phyloP scores from a whole-genome alignment of 129 eudicot genomes.

The Flaveria bidentis region DNA sequence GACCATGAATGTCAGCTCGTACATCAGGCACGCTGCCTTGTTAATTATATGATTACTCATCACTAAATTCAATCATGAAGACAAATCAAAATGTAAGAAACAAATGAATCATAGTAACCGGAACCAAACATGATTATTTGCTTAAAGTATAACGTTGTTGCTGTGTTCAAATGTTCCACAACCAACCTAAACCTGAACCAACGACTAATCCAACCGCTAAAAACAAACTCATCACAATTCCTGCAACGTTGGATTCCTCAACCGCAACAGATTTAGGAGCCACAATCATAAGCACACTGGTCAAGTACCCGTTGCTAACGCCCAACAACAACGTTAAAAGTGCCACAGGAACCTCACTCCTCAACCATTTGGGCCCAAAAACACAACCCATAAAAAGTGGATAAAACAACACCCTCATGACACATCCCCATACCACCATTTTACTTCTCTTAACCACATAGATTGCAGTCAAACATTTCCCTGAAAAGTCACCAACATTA shows the following conservation, averaged over 20 bases:
- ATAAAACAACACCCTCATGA: slow-evolving; percentile 40
- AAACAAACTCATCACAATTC: slow-evolving; percentile 39
- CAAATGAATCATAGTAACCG: background rate
- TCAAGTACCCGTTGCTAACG: slow-evolving; percentile 47
- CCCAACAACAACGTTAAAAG: slow-evolving; percentile 42
- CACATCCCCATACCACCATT: slow-evolving; percentile 41
- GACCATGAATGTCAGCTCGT: no score
- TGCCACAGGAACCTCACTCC: slow-evolving; percentile 31
- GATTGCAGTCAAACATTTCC: slow-evolving; percentile 40
- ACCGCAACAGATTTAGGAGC: slow-evolving; percentile 28
- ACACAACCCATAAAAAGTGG: slow-evolving; percentile 41
- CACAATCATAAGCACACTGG: slow-evolving; percentile 36
- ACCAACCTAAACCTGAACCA: slow-evolving; percentile 47
- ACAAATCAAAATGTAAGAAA: background rate
- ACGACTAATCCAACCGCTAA: slow-evolving; percentile 36
- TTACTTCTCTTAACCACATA: slow-evolving; percentile 26
- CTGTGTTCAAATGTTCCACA: slow-evolving; percentile 3
- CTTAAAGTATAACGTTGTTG: background rate
- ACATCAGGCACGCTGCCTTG: no score
- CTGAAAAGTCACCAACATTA: slow-evolving; percentile 45
- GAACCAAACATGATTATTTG: background rate
- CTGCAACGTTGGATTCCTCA: slow-evolving; percentile 41
- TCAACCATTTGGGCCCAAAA: slow-evolving; percentile 45
- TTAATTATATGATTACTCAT: no score
- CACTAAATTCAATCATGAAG: no score